A percentile compares a stretch with the other conserved stretches of the same genome.
Evolutionary conservation across 192 early-diverging fungal genomes (phyloP).

Genomic region (Umbelopsis sp.): DNA sequence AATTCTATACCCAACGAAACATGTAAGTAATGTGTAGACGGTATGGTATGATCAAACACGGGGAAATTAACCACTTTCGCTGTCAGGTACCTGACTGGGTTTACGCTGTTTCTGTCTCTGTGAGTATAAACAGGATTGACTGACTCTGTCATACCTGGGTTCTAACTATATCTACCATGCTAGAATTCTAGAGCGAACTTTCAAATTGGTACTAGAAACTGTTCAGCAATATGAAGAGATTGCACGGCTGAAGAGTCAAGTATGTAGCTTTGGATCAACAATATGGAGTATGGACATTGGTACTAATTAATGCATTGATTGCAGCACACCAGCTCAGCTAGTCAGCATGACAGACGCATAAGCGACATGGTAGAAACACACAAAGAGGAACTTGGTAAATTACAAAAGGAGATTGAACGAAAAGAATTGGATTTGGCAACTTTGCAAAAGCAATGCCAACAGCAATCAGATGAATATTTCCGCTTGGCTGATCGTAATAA

Average conservation of each 20-base stretch:
- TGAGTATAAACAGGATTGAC: conserved; percentile 15
- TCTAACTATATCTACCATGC: no score
- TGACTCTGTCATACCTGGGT: no score
- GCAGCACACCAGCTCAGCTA: not conserved
- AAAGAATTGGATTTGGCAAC: conserved; percentile 32
- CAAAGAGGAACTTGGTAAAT: conserved; percentile 19
- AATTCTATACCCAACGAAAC: conserved; percentile 62
- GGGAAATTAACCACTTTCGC: not conserved
- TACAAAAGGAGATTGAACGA: conserved; percentile 18
- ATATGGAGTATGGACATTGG: not conserved
- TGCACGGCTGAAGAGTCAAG: conserved; percentile 22
- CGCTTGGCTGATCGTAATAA: conserved; percentile 25
- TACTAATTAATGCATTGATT: not conserved
- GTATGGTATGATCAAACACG: not conserved
- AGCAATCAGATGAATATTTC: conserved; percentile 28
- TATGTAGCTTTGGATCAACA: not conserved
- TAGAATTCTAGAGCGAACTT: conserved; percentile 62
- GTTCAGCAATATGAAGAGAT: conserved; percentile 50
- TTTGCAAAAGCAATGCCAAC: conserved; percentile 27
- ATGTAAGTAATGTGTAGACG: conserved; percentile 38
- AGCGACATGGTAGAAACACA: conserved; percentile 6
- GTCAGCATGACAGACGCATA: not conserved
- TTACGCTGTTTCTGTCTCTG: conserved; percentile 55
- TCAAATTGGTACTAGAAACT: conserved; percentile 46
- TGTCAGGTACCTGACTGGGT: conserved; percentile 58